A percentile compares a stretch with the other conserved stretches of the same genome.
Conservation (phyloP, 2,329 filamentous ascomycete genomes). For the Aureobasidium sp. region DNA sequence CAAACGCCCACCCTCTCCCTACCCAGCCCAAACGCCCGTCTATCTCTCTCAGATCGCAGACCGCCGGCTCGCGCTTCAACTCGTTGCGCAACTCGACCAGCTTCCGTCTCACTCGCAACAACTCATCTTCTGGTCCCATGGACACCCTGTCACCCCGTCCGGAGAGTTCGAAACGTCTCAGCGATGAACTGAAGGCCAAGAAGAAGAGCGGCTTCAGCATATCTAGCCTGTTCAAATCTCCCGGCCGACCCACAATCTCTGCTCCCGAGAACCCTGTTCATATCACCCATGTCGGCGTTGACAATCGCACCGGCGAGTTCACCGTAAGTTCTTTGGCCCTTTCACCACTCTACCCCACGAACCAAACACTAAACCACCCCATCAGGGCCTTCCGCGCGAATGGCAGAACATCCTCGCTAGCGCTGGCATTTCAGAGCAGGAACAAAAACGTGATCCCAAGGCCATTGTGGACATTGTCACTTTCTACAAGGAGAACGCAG, state of each 20-base stretch:
- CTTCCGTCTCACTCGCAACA: background rate
- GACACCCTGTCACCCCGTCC: constrained; percentile 39
- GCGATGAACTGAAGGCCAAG: constrained; percentile 66
- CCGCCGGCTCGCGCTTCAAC: constrained; percentile 9
- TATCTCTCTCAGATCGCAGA: constrained; percentile 9
- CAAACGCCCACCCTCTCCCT: constrained; percentile 1
- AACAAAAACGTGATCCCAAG: constrained; percentile 91
- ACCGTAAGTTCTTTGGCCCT: constrained; percentile 55
- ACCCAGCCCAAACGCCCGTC: constrained; percentile 4
- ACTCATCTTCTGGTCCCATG: constrained; percentile 32
- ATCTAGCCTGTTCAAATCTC: constrained; percentile 75
- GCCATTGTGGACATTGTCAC: constrained; percentile 92
- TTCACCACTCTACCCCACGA: background rate
- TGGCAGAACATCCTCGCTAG: constrained; percentile 95
- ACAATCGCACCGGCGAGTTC: constrained; percentile 92
- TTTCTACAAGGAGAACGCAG: constrained; percentile 93
- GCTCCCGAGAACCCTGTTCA: constrained; percentile 95
- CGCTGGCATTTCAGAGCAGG: constrained; percentile 92
- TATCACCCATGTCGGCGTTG: constrained; percentile 95
- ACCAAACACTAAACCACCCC: constrained; percentile 23
- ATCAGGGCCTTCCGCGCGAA: constrained; percentile 85
- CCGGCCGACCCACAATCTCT: constrained; percentile 90
- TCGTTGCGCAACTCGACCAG: constrained; percentile 13
- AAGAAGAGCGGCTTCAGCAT: constrained; percentile 89
- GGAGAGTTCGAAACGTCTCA: constrained; percentile 59